These are phyloP conservation scores for Solanum paucissectum DNA, from an alignment of 257 asterid species.

Conservation along the genomic window DNA sequence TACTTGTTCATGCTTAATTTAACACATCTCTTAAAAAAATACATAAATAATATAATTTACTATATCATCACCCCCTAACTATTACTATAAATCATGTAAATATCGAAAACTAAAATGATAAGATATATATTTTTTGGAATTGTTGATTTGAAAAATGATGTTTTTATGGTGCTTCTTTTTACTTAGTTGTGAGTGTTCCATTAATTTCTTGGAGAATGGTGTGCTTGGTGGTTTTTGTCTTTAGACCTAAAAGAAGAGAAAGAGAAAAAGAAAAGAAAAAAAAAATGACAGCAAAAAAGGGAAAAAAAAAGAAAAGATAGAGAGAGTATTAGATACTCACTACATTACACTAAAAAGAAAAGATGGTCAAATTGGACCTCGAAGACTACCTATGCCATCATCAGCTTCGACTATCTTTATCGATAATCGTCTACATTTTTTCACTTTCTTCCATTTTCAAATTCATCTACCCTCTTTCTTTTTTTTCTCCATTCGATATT, in stretches of 20 bases:
- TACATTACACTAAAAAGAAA: conserved; percentile 20
- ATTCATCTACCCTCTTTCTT: background rate
- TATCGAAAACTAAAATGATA: background rate
- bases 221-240: conserved; percentile 22
- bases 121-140: background rate
- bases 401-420: conserved; percentile 75
- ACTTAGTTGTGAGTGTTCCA: background rate
- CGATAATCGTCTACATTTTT: conserved; percentile 50
- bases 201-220: conserved; percentile 28
- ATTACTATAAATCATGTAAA: too few species aligned
- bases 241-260: conserved; percentile 21
- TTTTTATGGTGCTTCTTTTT: background rate
- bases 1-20: background rate
- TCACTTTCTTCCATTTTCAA: conserved; percentile 17
- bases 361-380: conserved; percentile 95
- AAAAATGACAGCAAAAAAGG: conserved; percentile 85
- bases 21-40: background rate
- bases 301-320: conserved; percentile 34
- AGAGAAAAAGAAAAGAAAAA: conserved; percentile 12
- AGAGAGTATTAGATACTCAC: conserved; percentile 3
- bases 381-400: conserved; percentile 73
- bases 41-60: too few species aligned
- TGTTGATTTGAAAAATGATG: background rate
- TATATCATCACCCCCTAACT: background rate
- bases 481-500: background rate